Conservation (phyloP, 495 filamentous ascomycete species). For the Hyaloscypha hepaticicola region DNA sequence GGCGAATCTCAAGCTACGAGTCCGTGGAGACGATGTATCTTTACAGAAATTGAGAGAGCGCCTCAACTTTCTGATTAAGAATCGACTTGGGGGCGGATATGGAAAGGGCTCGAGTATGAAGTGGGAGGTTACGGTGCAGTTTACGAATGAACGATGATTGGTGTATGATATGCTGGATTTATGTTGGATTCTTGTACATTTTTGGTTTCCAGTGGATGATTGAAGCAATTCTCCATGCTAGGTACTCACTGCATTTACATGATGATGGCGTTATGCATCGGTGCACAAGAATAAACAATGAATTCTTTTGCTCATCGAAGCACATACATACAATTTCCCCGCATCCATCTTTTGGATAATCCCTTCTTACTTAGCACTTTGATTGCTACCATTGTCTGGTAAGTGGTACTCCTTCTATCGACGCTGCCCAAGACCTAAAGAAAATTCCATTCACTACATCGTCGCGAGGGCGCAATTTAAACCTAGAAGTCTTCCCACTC, state of each 20-base stretch:
- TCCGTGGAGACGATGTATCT: constrained; percentile 61
- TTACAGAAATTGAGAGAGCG: constrained; percentile 69
- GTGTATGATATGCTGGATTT: constrained; percentile 9
- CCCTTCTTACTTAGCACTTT: no score
- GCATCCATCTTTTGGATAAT: no score
- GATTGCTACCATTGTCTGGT: no score
- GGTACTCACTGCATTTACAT: background rate
- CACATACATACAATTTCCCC: no score
- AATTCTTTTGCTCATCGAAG: no score
- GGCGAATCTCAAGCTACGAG: constrained; percentile 84
- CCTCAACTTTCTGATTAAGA: constrained; percentile 75
- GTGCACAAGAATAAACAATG: background rate
- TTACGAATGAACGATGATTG: constrained; percentile 25
- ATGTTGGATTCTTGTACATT: constrained; percentile 4
- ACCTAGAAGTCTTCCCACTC: no score
- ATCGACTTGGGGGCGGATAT: constrained; percentile 83
- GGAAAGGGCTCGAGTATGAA: constrained; percentile 70
- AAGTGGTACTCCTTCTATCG: no score
- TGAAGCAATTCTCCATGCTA: background rate
- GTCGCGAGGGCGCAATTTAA: no score
- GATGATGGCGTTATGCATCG: background rate
- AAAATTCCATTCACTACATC: no score
- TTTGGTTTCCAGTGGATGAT: background rate
- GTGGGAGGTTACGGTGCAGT: constrained; percentile 74
- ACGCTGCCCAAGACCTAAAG: no score